Base-by-base conservation (phyloP, 1,284 basidiomycete species). In the Tilletia caries region DNA sequence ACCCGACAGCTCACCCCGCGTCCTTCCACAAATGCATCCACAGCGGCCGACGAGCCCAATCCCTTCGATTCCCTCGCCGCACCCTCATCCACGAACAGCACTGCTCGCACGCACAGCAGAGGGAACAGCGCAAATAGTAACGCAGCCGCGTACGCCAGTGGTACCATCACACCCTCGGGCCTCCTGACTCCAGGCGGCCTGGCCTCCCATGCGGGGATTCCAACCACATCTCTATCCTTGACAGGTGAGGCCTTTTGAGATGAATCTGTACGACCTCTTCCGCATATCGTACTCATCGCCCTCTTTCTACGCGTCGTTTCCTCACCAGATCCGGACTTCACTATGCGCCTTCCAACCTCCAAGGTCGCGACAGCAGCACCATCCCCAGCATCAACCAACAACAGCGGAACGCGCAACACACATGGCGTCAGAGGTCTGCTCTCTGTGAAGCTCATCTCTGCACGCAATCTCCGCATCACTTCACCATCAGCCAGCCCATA, bases 401-500 rank as follows among this genome's bases (percentile, higher is more conserved):
- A 54, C 3, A 72, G 34, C 48, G 68, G 69, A 65, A 79, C 79
- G 18, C 78, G 81, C 29, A 79, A 79, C 62, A 81, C 79, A 12
- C 66, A 69, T 15, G 79, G 72, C 2, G 83, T 84, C 10, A 89
- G 86, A 83, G 96, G 90, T 79, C 92, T 90, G 86, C 90, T 99
- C 69, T 92, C 93, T 77, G 91, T 99, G 85, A 97, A 97, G 85
- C 89, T 99, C 83, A 92, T 98, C 83, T 89, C 91, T 72, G 96
- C 92, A 3, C 89, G 93, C 69, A 89, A 89, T n/a, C 89, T 99
- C 81, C 83, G 88, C 34, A 73, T 75, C 58, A 71, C 72, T 48
- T 70, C 74, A 41, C 71, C 75, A 8, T 67, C 67, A 23, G 89
- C 91, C 1, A 88, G 91, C 27, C 96, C 95, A 15, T 98, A 98